Evolutionary conservation across 148 eudicot species (phyloP).

Genomic region (Silene uniflora): DNA sequence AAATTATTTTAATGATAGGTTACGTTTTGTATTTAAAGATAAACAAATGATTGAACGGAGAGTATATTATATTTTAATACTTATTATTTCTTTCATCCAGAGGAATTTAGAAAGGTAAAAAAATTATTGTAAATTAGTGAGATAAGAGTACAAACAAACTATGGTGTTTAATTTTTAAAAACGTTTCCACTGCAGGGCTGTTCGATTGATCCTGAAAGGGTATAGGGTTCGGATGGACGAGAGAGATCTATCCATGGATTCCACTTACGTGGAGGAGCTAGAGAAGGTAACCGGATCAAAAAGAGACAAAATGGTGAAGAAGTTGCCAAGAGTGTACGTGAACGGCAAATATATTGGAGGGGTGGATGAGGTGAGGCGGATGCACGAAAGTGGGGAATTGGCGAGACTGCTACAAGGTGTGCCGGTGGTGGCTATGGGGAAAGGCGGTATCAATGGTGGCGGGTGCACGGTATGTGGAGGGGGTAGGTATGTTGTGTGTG

Average conservation of each 20-base stretch:
- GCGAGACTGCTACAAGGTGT: conserved; percentile 29
- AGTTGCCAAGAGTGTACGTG: conserved; percentile 42
- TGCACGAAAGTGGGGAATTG: conserved; percentile 49
- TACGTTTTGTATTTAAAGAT: no score
- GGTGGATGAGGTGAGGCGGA: conserved; percentile 37
- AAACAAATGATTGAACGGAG: no score
- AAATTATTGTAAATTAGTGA: no score
- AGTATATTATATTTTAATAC: no score
- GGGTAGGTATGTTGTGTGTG: conserved; percentile 27
- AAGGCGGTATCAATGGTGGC: conserved; percentile 29
- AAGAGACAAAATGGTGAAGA: conserved; percentile 10
- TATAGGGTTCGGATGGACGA: conserved; percentile 47
- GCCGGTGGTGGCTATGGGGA: conserved; percentile 11
- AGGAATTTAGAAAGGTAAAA: no score
- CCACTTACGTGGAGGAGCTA: conserved; percentile 29
- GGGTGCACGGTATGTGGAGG: conserved; percentile 36
- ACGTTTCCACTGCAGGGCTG: conserved; percentile 5
- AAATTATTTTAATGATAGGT: no score
- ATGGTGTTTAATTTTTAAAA: no score
- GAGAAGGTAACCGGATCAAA: conserved; percentile 20
- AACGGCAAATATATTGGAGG: conserved; percentile 49
- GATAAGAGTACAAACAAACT: no score
- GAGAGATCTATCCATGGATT: conserved; percentile 50
- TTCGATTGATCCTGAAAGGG: conserved; percentile 33
- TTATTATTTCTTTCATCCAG: no score